Conservation (phyloP, 2,329 filamentous ascomycete genomes). For the Albifimbria verrucaria region DNA sequence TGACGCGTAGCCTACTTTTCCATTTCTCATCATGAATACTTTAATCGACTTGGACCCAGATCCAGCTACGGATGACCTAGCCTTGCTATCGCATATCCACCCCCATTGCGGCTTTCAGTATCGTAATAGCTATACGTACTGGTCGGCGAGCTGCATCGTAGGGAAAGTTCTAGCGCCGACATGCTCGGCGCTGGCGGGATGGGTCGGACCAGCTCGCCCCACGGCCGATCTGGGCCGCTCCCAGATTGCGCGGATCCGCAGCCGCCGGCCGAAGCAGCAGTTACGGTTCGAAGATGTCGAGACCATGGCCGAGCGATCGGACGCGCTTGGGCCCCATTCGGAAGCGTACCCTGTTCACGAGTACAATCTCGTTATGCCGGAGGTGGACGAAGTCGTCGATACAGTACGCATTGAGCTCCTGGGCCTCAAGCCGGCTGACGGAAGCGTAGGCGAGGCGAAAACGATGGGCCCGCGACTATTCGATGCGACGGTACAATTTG, state of each 20-base stretch:
- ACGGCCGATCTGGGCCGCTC: constrained; percentile 64
- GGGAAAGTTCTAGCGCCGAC: constrained; percentile 74
- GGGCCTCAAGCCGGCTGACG: constrained; percentile 49
- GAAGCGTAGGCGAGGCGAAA: constrained; percentile 15
- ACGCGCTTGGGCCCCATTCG: constrained; percentile 63
- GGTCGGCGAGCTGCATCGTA: constrained; percentile 68
- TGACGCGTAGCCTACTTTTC: constrained; percentile 51
- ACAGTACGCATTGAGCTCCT: constrained; percentile 68
- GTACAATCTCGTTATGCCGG: constrained; percentile 59
- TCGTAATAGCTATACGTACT: constrained; percentile 70
- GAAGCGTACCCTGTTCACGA: constrained; percentile 63
- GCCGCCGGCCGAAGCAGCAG: constrained; percentile 53
- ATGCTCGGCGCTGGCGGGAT: constrained; percentile 67
- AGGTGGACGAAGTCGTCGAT: constrained; percentile 57
- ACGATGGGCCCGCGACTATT: constrained; percentile 43
- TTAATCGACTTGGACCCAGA: constrained; percentile 73
- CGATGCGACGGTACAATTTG: constrained; percentile 61
- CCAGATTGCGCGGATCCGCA: constrained; percentile 67
- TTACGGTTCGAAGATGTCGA: constrained; percentile 58
- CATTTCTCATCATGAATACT: constrained; percentile 76
- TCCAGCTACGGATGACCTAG: constrained; percentile 60
- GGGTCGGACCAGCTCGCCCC: constrained; percentile 70
- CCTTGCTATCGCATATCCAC: constrained; percentile 64
- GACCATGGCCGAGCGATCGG: constrained; percentile 64
- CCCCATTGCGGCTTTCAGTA: constrained; percentile 74